These are phyloP conservation scores for Yamadazyma endophytica DNA, from an alignment of 805 yeast genomes.

Conservation along the genomic window DNA sequence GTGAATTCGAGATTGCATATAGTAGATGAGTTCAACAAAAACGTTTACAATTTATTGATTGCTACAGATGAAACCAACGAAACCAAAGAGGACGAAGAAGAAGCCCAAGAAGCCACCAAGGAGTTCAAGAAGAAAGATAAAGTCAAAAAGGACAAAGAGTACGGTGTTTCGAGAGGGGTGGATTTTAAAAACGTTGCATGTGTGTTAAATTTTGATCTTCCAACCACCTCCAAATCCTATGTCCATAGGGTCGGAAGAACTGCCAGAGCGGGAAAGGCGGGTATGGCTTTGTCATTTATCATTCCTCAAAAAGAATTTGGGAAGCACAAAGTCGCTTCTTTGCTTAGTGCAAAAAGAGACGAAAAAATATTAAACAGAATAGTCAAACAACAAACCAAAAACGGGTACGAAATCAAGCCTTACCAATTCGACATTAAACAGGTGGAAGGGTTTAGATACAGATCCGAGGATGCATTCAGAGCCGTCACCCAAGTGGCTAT, in stretches of 20 bases:
- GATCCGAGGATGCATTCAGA: conserved; percentile 96
- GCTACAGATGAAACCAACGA: conserved; percentile 90
- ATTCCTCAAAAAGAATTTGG: conserved; percentile 82
- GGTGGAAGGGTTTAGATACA: conserved; percentile 91
- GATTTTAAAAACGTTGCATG: conserved; percentile 96
- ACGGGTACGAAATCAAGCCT: conserved; percentile 75
- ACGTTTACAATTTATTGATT: conserved; percentile 78
- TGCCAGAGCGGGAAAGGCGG: conserved; percentile 94
- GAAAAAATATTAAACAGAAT: conserved; percentile 81
- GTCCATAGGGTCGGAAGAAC: conserved; percentile 96
- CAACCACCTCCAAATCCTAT: conserved; percentile 82
- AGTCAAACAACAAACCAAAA: conserved; percentile 66
- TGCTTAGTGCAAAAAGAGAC: conserved; percentile 70
- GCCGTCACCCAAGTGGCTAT: conserved; percentile 87
- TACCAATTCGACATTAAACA: conserved; percentile 89
- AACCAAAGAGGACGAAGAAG: conserved; percentile 46
- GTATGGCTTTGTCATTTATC: conserved; percentile 91
- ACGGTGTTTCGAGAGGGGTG: conserved; percentile 94
- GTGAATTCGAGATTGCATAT: conserved; percentile 89
- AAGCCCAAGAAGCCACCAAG: conserved; percentile 37
- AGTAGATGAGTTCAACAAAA: conserved; percentile 91
- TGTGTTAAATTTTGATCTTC: conserved; percentile 92
- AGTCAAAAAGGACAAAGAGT: conserved; percentile 61
- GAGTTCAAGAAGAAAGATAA: conserved; percentile 10
- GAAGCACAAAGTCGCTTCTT: conserved; percentile 76